Evolutionary conservation across 2,329 filamentous ascomycete genomes (phyloP), one percentile per base, ranked within the genome.

Genomic region (Tricladium varicosporioides): DNA sequence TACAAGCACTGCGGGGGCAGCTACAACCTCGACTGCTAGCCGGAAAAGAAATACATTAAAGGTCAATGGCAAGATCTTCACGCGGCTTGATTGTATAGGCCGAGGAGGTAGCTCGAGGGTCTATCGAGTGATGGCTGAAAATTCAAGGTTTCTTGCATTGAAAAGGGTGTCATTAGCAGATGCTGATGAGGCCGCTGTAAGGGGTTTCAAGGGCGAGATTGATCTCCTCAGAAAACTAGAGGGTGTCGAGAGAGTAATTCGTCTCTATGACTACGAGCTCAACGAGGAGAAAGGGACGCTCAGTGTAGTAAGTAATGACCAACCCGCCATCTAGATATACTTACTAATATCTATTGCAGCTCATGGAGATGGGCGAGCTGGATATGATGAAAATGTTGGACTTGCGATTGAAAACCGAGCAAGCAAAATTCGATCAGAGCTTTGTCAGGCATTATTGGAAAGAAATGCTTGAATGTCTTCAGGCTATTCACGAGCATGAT

Each of bases 381-480:
- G 94, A 99, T 72, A 82, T 99, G 68, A 89, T 95, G 69, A 91
- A 88, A 54, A 85, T 97, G 53, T 81, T 99, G 62, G 87, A 86
- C 36, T 83, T 86, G 62, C 85, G 86, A 9, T 77, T 90, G 67
- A 90, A 86, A 67, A 82, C 80, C 0, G 87, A 92, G 59, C 84
- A 88, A 53, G 84, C 89, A 42, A 83, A 81, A 58, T 88, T 99
- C 59, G 94, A 99, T 70, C 82, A 91, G 1, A 89, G 88, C 53
- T 97, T 97, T 72, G 91, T 94, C 11, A 88, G 94, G n/a, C 95
- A 90, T 74, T 96, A 96, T 78, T 99, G 94, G 94, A 94, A 96
- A 73, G 94, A 99, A 75, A 99, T 99, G 94, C 86, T 99, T 15
- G 92, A 96, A 72, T 97, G 94, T 70, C 85, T 99, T 5, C 84